These are phyloP conservation scores for Trichosanthes truncata DNA, from an alignment of 306 rosid genomes.

Conservation along the genomic window DNA sequence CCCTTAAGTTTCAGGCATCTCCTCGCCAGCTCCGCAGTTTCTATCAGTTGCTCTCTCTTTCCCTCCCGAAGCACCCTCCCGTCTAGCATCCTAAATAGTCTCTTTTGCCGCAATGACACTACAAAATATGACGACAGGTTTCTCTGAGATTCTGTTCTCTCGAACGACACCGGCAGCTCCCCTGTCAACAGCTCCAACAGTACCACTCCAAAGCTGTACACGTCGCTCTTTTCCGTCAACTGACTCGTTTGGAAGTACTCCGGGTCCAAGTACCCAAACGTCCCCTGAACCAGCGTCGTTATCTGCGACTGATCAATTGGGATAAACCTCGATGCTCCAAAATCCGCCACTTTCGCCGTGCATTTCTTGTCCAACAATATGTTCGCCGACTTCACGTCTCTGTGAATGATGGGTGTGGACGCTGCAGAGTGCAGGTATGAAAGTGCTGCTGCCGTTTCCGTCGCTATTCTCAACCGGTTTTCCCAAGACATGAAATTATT, in stretches of 20 bases:
- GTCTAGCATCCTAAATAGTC: neutral
- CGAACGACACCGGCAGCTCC: constrained; percentile 1
- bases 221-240: constrained; percentile 11
- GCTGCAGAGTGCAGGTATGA: constrained; percentile 8
- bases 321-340: constrained; percentile 9
- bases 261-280: constrained; percentile 7
- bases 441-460: neutral
- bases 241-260: constrained; percentile 5
- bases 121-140: constrained; percentile 7
- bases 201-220: constrained; percentile 11
- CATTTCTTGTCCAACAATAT: constrained; percentile 8
- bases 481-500: constrained; percentile 1
- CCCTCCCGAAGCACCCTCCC: constrained; percentile 9
- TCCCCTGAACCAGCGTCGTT: constrained; percentile 5
- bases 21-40: neutral
- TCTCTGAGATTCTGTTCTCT: neutral
- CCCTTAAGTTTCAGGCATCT: constrained; percentile 5
- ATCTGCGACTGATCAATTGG: constrained; percentile 6
- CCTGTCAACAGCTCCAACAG: constrained; percentile 4
- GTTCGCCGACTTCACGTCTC: constrained; percentile 14
- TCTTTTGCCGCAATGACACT: neutral
- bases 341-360: constrained; percentile 8
- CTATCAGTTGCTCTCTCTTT: neutral
- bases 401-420: constrained; percentile 6
- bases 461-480: constrained; percentile 6